These are phyloP conservation scores for Aspergillus indologenus DNA, from an alignment of 495 filamentous ascomycete species.

Conservation along the genomic window DNA sequence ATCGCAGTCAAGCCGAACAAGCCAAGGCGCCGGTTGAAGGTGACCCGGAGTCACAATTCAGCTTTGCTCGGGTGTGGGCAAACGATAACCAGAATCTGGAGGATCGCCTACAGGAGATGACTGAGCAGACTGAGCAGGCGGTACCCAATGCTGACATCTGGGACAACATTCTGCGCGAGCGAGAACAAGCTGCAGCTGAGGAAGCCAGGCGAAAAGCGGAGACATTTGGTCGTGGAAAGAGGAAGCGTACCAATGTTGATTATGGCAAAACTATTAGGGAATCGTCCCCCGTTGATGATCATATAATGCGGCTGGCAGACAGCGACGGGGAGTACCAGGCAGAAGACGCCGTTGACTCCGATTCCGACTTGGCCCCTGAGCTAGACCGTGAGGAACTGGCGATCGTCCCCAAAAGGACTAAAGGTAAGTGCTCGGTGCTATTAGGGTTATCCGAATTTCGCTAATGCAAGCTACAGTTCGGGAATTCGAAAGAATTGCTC, in stretches of 20 bases:
- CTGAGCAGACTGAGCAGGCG: constrained; percentile 38
- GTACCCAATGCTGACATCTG: constrained; percentile 63
- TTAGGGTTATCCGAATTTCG: background rate
- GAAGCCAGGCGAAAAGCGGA: constrained; percentile 63
- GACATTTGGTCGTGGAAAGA: constrained; percentile 78
- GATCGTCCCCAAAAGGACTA: constrained; percentile 13
- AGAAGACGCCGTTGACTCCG: constrained; percentile 22
- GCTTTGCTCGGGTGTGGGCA: constrained; percentile 88
- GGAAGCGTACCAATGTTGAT: constrained; percentile 49
- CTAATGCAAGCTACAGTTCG: constrained; percentile 23
- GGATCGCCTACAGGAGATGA: constrained; percentile 52
- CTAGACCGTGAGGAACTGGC: constrained; percentile 17
- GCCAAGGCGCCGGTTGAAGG: constrained; percentile 55
- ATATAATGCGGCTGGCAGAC: constrained; percentile 23
- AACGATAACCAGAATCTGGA: constrained; percentile 69
- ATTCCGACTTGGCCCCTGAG: constrained; percentile 24
- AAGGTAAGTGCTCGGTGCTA: constrained; percentile 19
- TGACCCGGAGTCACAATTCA: constrained; percentile 74
- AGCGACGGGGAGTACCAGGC: constrained; percentile 37
- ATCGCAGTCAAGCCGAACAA: constrained; percentile 77
- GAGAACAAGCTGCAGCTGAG: constrained; percentile 68
- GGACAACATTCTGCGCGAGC: constrained; percentile 81
- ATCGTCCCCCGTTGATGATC: constrained; percentile 26
- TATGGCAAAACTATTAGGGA: constrained; percentile 22
- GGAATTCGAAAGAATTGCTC: constrained; percentile 39